Base-by-base conservation (phyloP, 23 red algal species). In the Gracilaria gracilis region DNA sequence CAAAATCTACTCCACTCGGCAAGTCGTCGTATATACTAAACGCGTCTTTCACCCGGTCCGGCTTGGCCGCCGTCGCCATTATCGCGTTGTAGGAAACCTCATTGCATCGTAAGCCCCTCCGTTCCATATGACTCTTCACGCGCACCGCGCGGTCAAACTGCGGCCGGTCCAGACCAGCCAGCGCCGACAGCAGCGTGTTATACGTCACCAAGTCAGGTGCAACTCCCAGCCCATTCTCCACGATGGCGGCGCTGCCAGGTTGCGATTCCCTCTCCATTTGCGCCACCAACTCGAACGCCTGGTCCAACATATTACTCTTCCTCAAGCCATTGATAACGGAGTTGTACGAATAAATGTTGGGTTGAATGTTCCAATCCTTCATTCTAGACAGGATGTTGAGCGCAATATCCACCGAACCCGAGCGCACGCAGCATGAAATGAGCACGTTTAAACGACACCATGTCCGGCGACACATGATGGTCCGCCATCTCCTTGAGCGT, bases 311-410 rank as follows among this genome's bases (percentile, higher is more conserved):
- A 4, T 82, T 70, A 37, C 79, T 75, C 65, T 87, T 84, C 35
- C 93, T 28, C 31, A 87, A 32, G 8, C 85, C 93, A 83, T 98
- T 95, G 49, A 98, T 90, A 20, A 98, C 58, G 17, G 93, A 87
- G 79, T 98, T 95, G 69, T 88, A 98, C 5, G 93, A 95, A 35
- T 87, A 92, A 14, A 92, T 49, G 42, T 96, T 81, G 59, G 94
- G 87, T 20, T 38, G 31, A 57, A 98, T 94, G 32, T 86, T 61
- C 71, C 75, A 88, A 21, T 83, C 49, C 47, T 57, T 69, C 95
- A 98, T 98, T 34, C 90, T 50, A 19, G 90, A 78, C 37, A 98
- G 78, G 28, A 98, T 81, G 59, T 67, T 80, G 54, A 95, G 65
- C 28, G 95, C 95, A 62, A 86, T 67, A 16, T 94, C 84, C 21